phyloP scores from a whole-genome alignment of 768 basidiomycete genomes.

The Boletus rubescentipes region DNA sequence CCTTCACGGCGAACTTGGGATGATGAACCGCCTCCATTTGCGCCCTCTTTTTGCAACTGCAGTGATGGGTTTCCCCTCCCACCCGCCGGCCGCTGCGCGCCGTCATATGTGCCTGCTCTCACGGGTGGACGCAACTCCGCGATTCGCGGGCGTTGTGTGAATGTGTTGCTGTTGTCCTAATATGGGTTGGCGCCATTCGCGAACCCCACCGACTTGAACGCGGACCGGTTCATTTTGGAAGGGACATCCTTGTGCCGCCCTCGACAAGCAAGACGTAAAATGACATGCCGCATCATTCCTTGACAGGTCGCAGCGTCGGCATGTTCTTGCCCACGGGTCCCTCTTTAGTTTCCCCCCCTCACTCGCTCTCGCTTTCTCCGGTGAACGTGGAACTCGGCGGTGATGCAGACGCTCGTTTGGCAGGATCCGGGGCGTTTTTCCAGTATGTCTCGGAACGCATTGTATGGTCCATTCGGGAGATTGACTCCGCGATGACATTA shows the following conservation, averaged over 20 bases:
- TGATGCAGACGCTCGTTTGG: not conserved
- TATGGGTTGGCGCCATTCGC: slow-evolving; percentile 9
- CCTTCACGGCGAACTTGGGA: slow-evolving; percentile 11
- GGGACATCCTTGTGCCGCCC: slow-evolving; percentile 10
- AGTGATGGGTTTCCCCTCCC: slow-evolving; percentile 1
- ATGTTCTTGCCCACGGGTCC: slow-evolving; percentile 16
- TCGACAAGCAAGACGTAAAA: slow-evolving; percentile 26
- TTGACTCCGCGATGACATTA: slow-evolving; percentile 3
- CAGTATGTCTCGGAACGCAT: slow-evolving; percentile 14
- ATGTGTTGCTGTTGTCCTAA: slow-evolving; percentile 2
- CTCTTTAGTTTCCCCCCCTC: not conserved
- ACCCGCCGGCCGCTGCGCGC: slow-evolving; percentile 5
- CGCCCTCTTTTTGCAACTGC: slow-evolving; percentile 8
- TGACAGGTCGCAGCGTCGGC: slow-evolving; percentile 7
- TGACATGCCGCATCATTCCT: slow-evolving; percentile 24
- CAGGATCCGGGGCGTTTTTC: slow-evolving; percentile 6
- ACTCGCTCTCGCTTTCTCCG: not conserved
- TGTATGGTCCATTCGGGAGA: not conserved
- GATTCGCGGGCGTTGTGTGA: slow-evolving; percentile 13
- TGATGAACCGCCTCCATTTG: slow-evolving; percentile 9
- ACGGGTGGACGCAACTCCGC: slow-evolving; percentile 5
- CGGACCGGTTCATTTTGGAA: slow-evolving; percentile 10
- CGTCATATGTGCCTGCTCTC: slow-evolving; percentile 9
- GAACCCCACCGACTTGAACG: not conserved
- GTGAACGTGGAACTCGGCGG: not conserved